These are phyloP conservation scores for Phytophthora hibernalis DNA, from an alignment of 352 stramenopile genomes.

Conservation along the genomic window DNA sequence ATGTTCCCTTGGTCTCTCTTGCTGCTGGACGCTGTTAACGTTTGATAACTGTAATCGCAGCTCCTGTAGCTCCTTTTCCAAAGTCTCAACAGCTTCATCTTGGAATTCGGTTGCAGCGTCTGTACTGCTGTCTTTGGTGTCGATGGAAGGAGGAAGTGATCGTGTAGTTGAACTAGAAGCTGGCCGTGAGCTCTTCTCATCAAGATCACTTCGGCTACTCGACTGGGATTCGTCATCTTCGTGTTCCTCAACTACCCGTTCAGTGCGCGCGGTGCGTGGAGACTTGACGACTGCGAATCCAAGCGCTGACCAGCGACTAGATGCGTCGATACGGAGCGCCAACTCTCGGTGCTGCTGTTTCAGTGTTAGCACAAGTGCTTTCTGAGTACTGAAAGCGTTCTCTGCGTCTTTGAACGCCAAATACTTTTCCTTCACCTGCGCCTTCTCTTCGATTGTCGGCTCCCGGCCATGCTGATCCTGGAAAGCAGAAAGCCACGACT, in stretches of 20 bases:
- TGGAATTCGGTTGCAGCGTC: constrained; percentile 14
- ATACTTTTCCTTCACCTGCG: constrained; percentile 80
- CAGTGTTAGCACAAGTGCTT: constrained; percentile 41
- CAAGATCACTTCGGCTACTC: constrained; percentile 2
- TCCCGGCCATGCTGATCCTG: constrained; percentile 54
- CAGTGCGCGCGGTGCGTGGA: constrained; percentile 11
- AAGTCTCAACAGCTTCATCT: constrained; percentile 14
- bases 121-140: constrained; percentile 24
- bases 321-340: constrained; percentile 55
- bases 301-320: constrained; percentile 61
- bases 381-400: constrained; percentile 53
- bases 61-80: constrained; percentile 44
- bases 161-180: constrained; percentile 11
- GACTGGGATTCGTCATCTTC: not conserved
- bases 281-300: constrained; percentile 26
- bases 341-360: constrained; percentile 59
- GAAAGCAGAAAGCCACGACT: constrained; percentile 71
- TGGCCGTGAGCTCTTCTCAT: constrained; percentile 19
- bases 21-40: not conserved
- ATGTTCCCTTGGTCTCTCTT: not conserved
- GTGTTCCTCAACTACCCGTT: constrained; percentile 8
- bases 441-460: constrained; percentile 81
- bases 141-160: constrained; percentile 3
- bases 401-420: constrained; percentile 79
- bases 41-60: constrained; percentile 37